A percentile compares a stretch with the other conserved stretches of the same genome.
Conservation (phyloP, 495 filamentous ascomycete genomes). For the Podospora pseudocomata region DNA sequence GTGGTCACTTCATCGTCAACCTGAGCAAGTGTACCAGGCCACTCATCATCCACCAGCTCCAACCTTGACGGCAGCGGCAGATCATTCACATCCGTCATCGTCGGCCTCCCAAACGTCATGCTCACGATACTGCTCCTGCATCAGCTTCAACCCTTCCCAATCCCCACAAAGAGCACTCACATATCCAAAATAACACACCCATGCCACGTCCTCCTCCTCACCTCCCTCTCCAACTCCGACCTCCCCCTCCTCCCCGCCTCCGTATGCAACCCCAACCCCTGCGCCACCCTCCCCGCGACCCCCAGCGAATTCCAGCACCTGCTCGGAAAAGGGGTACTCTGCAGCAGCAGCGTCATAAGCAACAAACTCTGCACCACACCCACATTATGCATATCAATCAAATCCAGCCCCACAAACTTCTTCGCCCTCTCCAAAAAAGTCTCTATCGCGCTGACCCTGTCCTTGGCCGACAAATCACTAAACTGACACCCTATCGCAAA, state of each 20-base stretch:
- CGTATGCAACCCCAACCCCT: slow-evolving; percentile 48
- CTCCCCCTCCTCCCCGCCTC: slow-evolving; percentile 25
- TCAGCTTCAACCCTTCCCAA: neutral
- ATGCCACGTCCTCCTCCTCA: slow-evolving; percentile 48
- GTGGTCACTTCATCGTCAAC: neutral
- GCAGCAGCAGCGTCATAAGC: slow-evolving; percentile 42
- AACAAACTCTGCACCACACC: slow-evolving; percentile 48
- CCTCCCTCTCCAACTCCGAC: slow-evolving; percentile 38
- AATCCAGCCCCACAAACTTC: slow-evolving; percentile 42
- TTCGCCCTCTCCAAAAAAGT: slow-evolving; percentile 47
- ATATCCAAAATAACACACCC: slow-evolving; percentile 48
- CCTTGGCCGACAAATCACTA: slow-evolving; percentile 36
- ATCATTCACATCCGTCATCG: slow-evolving; percentile 40
- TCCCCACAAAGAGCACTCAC: slow-evolving; percentile 27
- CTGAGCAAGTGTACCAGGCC: neutral
- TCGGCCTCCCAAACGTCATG: slow-evolving; percentile 49
- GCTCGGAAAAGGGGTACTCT: slow-evolving; percentile 45
- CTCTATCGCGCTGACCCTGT: slow-evolving; percentile 38
- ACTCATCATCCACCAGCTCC: slow-evolving; percentile 18
- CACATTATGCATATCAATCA: slow-evolving; percentile 43
- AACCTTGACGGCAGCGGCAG: slow-evolving; percentile 31
- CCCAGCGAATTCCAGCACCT: slow-evolving; percentile 49
- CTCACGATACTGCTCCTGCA: slow-evolving; percentile 39
- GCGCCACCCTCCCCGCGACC: slow-evolving; percentile 45
- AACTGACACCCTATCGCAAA: slow-evolving; percentile 48